These are phyloP conservation scores for Alternaria hordeiaustralica DNA, from an alignment of 2,329 filamentous ascomycete species.

Conservation along the genomic window DNA sequence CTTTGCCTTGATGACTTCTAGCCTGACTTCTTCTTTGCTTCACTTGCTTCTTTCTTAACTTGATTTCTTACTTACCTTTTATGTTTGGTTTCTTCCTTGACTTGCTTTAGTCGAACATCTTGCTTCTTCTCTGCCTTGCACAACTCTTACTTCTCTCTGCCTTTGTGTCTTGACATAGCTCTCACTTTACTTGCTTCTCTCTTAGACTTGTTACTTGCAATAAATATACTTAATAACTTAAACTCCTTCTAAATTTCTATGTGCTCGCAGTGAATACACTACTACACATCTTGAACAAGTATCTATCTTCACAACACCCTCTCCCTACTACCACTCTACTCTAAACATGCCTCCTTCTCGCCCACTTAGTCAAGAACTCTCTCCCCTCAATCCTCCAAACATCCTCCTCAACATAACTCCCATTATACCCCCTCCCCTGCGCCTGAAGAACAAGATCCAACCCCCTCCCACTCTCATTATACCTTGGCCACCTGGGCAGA, in stretches of 20 bases:
- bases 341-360: constrained; percentile 47
- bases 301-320: background rate
- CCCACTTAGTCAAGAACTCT: constrained; percentile 45
- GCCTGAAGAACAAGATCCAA: constrained; percentile 56
- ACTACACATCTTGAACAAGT: background rate
- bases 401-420: constrained; percentile 52
- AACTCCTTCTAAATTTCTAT: background rate
- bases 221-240: background rate
- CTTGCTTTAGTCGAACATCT: background rate
- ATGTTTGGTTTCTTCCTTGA: background rate
- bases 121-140: background rate
- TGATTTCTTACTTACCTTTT: background rate
- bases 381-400: constrained; percentile 54
- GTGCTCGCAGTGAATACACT: background rate
- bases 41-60: background rate
- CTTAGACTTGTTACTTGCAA: background rate
- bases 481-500: constrained; percentile 51
- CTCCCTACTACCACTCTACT: background rate
- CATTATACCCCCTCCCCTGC: constrained; percentile 49
- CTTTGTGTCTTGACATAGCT: background rate
- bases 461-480: constrained; percentile 44
- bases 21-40: background rate
- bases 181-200: background rate
- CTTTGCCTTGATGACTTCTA: background rate
- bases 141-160: background rate